Evolutionary conservation across 495 filamentous ascomycete species (phyloP).

Genomic region (Aspergillus wentii): DNA sequence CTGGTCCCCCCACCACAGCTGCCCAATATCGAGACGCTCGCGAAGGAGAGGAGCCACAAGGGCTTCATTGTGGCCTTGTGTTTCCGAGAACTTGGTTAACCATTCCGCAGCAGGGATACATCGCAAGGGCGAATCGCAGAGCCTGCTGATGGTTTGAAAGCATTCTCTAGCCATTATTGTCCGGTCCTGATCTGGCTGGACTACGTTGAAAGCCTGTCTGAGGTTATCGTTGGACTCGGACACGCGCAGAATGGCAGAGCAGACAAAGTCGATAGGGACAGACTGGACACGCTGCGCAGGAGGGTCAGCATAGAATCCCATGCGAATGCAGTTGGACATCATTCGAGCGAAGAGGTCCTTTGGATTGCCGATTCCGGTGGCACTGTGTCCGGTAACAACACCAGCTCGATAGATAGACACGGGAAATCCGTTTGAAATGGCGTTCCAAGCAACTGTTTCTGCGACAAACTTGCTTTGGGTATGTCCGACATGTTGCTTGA

Average conservation of each 20-base stretch:
- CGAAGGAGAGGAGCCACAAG: no score
- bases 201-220: constrained; percentile 11
- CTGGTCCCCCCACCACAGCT: no score
- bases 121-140: no score
- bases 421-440: constrained; percentile 8
- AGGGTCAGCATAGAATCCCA: constrained; percentile 8
- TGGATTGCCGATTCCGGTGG: constrained; percentile 8
- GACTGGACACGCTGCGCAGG: constrained; percentile 7
- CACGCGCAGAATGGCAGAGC: constrained; percentile 5
- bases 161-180: no score
- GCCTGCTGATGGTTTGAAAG: no score
- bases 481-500: constrained; percentile 8
- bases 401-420: constrained; percentile 12
- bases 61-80: no score
- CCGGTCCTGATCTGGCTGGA: constrained; percentile 6
- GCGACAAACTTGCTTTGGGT: constrained; percentile 13
- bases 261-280: constrained; percentile 12
- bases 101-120: no score
- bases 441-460: constrained; percentile 9
- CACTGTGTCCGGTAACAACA: constrained; percentile 6
- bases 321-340: constrained; percentile 3
- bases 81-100: no score
- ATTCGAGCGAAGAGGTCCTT: constrained; percentile 14
- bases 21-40: no score
- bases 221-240: neutral